Percentiles rank a stretch among this genome's conserved stretches.
Evolutionary conservation across 441 rosid species (phyloP).

Genomic region (Erysimum pusillum): DNA sequence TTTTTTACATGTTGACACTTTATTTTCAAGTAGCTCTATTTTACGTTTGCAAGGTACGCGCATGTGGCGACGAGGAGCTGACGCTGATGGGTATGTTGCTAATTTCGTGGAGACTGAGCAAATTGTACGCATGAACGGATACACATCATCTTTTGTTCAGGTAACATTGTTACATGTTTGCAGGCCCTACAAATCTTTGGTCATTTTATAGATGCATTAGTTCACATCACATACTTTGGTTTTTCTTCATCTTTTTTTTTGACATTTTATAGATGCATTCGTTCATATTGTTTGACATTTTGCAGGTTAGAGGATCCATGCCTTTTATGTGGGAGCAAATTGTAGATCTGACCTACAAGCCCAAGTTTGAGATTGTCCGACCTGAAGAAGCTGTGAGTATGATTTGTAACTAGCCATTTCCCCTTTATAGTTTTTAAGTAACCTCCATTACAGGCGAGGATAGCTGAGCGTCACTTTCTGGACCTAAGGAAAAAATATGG

Average conservation of each 20-base stretch:
- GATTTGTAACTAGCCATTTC: slow-evolving; percentile 5
- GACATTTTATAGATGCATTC: slow-evolving; percentile 28
- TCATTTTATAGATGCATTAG: not conserved
- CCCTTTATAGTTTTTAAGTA: not conserved
- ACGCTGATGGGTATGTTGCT: slow-evolving; percentile 94
- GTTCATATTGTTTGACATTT: not conserved
- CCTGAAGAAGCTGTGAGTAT: slow-evolving; percentile 92
- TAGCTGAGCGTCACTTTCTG: slow-evolving; percentile 85
- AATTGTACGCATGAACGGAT: slow-evolving; percentile 85
- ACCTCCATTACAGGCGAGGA: slow-evolving; percentile 68
- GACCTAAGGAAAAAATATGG: slow-evolving; percentile 92
- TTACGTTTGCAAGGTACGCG: slow-evolving; percentile 73
- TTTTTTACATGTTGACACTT: slow-evolving; percentile 47
- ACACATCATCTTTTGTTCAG: slow-evolving; percentile 83
- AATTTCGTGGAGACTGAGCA: slow-evolving; percentile 96
- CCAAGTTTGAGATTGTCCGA: slow-evolving; percentile 89
- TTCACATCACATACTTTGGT: not conserved
- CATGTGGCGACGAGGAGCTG: slow-evolving; percentile 99
- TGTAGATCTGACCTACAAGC: slow-evolving; percentile 97
- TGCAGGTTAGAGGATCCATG: slow-evolving; percentile 92
- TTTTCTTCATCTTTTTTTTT: not conserved
- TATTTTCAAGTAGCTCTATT: slow-evolving; percentile 63
- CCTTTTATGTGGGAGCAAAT: slow-evolving; percentile 61
- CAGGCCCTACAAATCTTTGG: slow-evolving; percentile 9
- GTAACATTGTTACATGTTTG: slow-evolving; percentile 45